Conservation (phyloP, 768 basidiomycete species). For the Psilocybe subaeruginosa region DNA sequence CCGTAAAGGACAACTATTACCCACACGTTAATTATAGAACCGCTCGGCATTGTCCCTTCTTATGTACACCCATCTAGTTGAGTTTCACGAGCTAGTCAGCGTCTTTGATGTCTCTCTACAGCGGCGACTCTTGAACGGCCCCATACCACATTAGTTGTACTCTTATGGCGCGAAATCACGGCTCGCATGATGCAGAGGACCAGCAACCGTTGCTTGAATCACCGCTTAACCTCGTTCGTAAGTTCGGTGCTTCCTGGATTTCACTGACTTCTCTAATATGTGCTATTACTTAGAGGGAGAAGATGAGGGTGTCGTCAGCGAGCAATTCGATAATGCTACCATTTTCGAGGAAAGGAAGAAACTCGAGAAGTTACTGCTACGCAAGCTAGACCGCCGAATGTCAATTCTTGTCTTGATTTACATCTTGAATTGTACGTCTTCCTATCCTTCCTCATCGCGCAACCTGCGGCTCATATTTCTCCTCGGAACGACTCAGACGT, state of each 20-base stretch:
- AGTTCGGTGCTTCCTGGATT: background rate
- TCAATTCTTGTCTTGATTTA: constrained; percentile 57
- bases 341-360: constrained; percentile 38
- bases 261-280: background rate
- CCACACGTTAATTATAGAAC: background rate
- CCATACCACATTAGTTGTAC: too few species aligned
- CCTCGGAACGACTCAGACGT: constrained; percentile 42
- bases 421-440: constrained; percentile 49
- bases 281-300: background rate
- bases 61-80: background rate
- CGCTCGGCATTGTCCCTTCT: background rate
- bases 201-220: constrained; percentile 4
- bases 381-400: constrained; percentile 62
- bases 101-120: background rate
- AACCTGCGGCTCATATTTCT: background rate
- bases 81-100: background rate
- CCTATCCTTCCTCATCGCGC: background rate
- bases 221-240: background rate
- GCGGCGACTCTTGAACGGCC: background rate
- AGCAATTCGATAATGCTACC: background rate
- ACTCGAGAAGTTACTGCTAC: constrained; percentile 53
- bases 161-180: constrained; percentile 2
- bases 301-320: background rate
- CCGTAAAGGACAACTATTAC: background rate
- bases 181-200: constrained; percentile 2